Conservation (phyloP, 768 basidiomycete species). For the Leucosporidium yakuticum region DNA sequence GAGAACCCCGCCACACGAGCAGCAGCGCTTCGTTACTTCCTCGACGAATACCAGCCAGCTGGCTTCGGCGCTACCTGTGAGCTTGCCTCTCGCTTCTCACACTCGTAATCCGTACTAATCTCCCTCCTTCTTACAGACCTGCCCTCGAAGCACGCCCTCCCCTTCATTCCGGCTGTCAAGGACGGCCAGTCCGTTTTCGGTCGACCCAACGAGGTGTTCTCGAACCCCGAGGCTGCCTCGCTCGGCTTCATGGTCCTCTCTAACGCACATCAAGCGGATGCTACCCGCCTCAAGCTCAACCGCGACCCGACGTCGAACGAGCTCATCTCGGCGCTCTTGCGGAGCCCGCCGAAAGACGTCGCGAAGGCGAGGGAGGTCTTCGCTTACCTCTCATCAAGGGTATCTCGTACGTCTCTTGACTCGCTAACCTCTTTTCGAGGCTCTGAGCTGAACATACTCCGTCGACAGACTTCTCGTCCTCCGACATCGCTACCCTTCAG, state of each 20-base stretch:
- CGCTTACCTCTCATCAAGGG: slow-evolving; percentile 31
- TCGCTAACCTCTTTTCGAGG: background rate
- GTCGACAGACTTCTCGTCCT: slow-evolving; percentile 5
- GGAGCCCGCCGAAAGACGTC: slow-evolving; percentile 22
- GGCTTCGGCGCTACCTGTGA: slow-evolving; percentile 43
- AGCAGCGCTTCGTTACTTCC: slow-evolving; percentile 69
- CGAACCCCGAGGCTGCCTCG: slow-evolving; percentile 58
- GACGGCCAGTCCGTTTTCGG: slow-evolving; percentile 52
- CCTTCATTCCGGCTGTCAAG: slow-evolving; percentile 72
- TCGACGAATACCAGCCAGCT: slow-evolving; percentile 61
- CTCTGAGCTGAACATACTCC: no score
- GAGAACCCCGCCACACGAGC: slow-evolving; percentile 52
- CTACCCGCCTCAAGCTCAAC: slow-evolving; percentile 29
- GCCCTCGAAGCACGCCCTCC: slow-evolving; percentile 52
- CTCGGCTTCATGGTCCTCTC: slow-evolving; percentile 68
- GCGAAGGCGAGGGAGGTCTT: slow-evolving; percentile 33
- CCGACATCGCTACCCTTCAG: slow-evolving; percentile 20
- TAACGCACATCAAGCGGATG: slow-evolving; percentile 23
- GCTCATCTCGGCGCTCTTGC: slow-evolving; percentile 27
- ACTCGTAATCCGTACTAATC: slow-evolving; percentile 51
- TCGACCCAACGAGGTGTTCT: slow-evolving; percentile 56
- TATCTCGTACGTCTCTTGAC: slow-evolving; percentile 14
- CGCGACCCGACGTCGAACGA: slow-evolving; percentile 25
- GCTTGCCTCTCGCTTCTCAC: background rate
- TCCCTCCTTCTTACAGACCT: slow-evolving; percentile 38